Evolutionary conservation across 306 rosid genomes (phyloP).

Genomic region (Comarum palustre): DNA sequence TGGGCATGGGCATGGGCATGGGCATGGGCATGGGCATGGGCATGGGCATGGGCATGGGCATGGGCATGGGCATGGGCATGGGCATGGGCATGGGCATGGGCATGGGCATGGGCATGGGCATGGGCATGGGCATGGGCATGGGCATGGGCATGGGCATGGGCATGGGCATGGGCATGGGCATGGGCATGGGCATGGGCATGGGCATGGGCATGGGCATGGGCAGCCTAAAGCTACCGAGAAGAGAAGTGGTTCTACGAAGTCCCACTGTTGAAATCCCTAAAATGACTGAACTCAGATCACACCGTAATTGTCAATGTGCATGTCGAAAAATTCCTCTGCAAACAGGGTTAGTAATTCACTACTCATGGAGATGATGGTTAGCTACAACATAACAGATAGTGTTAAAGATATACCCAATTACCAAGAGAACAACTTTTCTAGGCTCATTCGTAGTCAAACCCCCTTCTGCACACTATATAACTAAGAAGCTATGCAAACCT

Average conservation of each 20-base stretch:
- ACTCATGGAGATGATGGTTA: neutral
- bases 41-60: no score
- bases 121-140: no score
- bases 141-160: no score
- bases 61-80: no score
- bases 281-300: neutral
- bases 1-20: no score
- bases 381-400: neutral
- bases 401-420: neutral
- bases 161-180: no score
- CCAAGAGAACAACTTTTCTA: neutral
- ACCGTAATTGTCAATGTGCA: neutral
- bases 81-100: no score
- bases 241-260: neutral
- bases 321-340: neutral
- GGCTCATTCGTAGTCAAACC: neutral
- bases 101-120: no score
- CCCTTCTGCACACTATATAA: neutral
- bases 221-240: neutral
- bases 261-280: neutral
- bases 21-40: no score
- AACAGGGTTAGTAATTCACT: constrained; percentile 6
- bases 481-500: neutral
- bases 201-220: neutral
- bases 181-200: no score